Base-by-base conservation (phyloP, 2,329 filamentous ascomycete species). In the Fusarium sp. region DNA sequence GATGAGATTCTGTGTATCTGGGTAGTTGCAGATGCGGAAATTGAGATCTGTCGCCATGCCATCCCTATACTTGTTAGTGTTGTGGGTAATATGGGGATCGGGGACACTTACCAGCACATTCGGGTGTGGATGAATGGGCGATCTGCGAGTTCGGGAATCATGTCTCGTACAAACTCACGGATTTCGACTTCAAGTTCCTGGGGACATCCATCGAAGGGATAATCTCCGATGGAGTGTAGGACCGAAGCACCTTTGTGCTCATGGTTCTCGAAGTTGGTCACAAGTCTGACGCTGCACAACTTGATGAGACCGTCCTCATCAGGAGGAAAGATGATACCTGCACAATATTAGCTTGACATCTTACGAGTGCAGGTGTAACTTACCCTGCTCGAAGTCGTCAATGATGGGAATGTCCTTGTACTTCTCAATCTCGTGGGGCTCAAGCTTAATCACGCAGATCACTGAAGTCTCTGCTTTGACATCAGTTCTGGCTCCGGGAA, bases 381-480 rank as follows among this genome's bases (percentile, higher is more conserved):
- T 44, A 70, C 72, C 72, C n/a, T 74, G 67, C 25, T 74, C 72
- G 9, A 74, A 78, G 20, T 79, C 74, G 12, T 78, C 77, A 22
- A 79, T 75, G 52, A 79, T 77, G 1, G 77, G 77, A 45, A 78
- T 78, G 38, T 84, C 75, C 53, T 79, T 81, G 40, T 92, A 82
- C 22, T 79, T 80, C 8, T 79, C 78, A 77, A 90, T 83, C 78
- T 92, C 90, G 2, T 84, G 82, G 18, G 84, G 77, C 2, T 86
- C 86, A 63, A 93, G 84, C 66, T 85, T 81, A 69, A 92, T 83
- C 77, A 91, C 92, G 15, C 85, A 87, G 54, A 92, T 79, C 1
- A 85, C 84, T 67, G 92, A 91, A 3, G 88, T 90, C 0, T 89
- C 90, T 2, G 90, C 87, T 53, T 86, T 84, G 41, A 87, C 87